A percentile compares a stretch with the other conserved stretches of the same genome.
Conservation (phyloP, 2,329 filamentous ascomycete genomes). For the Pseudogymnoascus sp. region DNA sequence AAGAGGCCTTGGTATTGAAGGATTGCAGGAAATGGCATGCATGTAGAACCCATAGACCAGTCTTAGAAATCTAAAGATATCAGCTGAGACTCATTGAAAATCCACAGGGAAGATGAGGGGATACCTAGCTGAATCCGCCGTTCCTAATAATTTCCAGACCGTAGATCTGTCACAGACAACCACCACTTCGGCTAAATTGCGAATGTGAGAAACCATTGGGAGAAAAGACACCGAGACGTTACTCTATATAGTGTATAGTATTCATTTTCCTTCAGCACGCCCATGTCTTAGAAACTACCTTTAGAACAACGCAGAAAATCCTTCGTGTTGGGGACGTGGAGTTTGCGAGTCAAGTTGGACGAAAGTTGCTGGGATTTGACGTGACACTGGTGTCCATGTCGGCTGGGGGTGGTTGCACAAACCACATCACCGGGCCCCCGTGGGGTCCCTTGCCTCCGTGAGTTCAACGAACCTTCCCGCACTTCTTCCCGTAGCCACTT, state of each 20-base stretch:
- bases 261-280: background rate
- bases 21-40: background rate
- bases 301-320: background rate
- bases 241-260: background rate
- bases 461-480: background rate
- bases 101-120: too few species aligned
- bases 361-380: background rate
- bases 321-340: background rate
- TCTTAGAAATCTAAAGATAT: constrained; percentile 1
- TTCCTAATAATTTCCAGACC: background rate
- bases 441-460: background rate
- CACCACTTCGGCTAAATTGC: background rate
- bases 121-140: background rate
- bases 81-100: background rate
- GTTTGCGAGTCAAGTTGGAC: background rate
- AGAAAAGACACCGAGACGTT: background rate
- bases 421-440: background rate
- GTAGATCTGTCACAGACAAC: background rate
- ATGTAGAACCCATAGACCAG: background rate
- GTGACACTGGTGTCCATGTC: background rate
- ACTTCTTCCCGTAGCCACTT: background rate
- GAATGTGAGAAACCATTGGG: background rate
- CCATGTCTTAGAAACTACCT: background rate
- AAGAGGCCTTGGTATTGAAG: background rate
- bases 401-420: background rate